Base-by-base conservation (phyloP, 306 rosid species). In the Elaeagnus macrophylla region DNA sequence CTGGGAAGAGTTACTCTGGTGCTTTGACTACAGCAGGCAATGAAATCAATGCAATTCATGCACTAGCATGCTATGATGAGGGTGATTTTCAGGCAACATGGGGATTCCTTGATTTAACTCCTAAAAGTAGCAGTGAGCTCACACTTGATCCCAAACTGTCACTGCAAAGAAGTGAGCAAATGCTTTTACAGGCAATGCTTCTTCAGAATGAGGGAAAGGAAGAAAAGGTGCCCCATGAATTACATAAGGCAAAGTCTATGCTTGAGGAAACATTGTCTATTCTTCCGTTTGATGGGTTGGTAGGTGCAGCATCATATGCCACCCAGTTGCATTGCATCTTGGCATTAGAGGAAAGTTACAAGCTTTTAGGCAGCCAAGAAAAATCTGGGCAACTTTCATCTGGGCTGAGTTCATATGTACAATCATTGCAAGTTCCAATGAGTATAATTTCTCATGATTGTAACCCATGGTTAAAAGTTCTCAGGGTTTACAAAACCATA, bases 151-250 rank as follows among this genome's bases (percentile, higher is more conserved):
- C 97, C 47, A 85, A 83, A 70, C 64, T 85, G 67, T 95, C 94
- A 69, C 75, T 89, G 90, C 97, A 81, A 41, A 76, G 97, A 73
- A 89, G 97, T 68, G 97, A 89, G 79, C 97, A 89, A 79, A 89
- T 89, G 95, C 90, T 89, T 74, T 76, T 89, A 65, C 95, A 85
- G 71, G 93, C 97, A 60, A 67, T 89, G 79, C 94, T 89, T 70
- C 72, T 75, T 45, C 82, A 62, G 42, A 83, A 73, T 53, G 95
- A 75, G 65, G 90, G 83, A 58, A 79, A 71, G 63, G 75, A 58
- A 60, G 95, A 89, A 66, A 74, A 72, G 67, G 72, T 81, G 56
- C 72, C 75, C 25, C 68, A 53, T 65, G 94, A 89, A 54, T 68
- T 86, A 75, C 90, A 77, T 72, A 83, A 79, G 82, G 97, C 97